phyloP scores from a whole-genome alignment of 495 filamentous ascomycete species.

The Staphylotrichum tortipilum region DNA sequence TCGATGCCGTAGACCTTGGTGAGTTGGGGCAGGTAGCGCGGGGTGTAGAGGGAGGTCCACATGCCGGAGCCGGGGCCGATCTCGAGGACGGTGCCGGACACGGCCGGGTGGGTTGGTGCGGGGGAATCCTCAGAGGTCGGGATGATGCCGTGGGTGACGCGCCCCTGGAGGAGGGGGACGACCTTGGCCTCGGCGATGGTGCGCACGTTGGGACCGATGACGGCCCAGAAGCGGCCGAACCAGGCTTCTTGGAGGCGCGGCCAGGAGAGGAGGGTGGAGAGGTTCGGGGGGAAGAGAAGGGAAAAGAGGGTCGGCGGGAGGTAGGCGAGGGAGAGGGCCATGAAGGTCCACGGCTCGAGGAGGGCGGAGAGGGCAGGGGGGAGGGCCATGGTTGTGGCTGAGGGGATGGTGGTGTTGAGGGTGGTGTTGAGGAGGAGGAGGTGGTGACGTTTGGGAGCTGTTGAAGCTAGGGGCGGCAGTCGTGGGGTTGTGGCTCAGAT shows the following conservation, averaged over 20 bases:
- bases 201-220: slow-evolving; percentile 32
- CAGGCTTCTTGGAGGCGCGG: slow-evolving; percentile 32
- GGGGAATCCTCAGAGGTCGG: neutral
- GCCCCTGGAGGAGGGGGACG: slow-evolving; percentile 35
- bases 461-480: neutral
- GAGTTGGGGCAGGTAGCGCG: slow-evolving; percentile 18
- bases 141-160: slow-evolving; percentile 19
- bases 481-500: too few relatives aligned
- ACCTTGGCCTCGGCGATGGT: slow-evolving; percentile 21
- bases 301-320: slow-evolving; percentile 29
- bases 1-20: slow-evolving; percentile 60
- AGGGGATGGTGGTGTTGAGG: slow-evolving; percentile 1
- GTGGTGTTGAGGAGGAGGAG: neutral
- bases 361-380: slow-evolving; percentile 16
- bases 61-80: slow-evolving; percentile 43
- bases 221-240: slow-evolving; percentile 44
- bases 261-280: slow-evolving; percentile 25
- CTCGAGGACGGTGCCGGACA: slow-evolving; percentile 36
- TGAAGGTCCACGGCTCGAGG: slow-evolving; percentile 33
- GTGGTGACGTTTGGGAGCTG: neutral
- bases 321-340: slow-evolving; percentile 27
- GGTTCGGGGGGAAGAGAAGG: slow-evolving; percentile 19
- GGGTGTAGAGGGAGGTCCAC: slow-evolving; percentile 34
- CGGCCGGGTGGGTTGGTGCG: slow-evolving; percentile 13
- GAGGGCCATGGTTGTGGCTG: neutral